These are phyloP conservation scores for Fragaria ananassa DNA, from an alignment of 306 rosid genomes.

Conservation along the genomic window DNA sequence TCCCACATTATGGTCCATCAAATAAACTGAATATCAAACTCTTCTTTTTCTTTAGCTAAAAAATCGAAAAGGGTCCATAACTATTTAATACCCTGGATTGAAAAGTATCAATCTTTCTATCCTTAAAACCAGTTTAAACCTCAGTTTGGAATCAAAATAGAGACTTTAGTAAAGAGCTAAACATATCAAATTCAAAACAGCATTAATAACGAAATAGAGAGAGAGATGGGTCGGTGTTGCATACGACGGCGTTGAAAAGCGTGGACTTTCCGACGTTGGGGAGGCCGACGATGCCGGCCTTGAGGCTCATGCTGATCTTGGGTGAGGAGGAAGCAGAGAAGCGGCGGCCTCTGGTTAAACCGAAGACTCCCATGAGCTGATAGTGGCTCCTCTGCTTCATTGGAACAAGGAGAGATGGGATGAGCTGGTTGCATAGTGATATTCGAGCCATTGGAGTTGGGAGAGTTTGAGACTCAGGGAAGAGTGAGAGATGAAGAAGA, in stretches of 20 bases:
- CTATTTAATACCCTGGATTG: not conserved
- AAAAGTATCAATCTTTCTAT: not conserved
- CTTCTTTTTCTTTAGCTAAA: not conserved
- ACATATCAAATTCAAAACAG: not conserved
- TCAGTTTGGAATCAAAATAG: not conserved
- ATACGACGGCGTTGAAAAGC: conserved; percentile 93
- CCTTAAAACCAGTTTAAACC: not conserved
- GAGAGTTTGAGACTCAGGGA: not conserved
- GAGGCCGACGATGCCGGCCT: conserved; percentile 95
- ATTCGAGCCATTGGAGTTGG: conserved; percentile 32
- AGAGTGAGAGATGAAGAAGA: not conserved
- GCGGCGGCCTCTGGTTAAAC: conserved; percentile 37
- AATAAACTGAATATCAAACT: not conserved
- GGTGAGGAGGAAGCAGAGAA: conserved; percentile 60
- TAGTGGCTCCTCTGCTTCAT: conserved; percentile 48
- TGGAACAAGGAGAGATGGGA: conserved; percentile 45
- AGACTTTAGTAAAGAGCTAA: not conserved
- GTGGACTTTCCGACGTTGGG: conserved; percentile 98
- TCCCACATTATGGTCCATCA: conserved; percentile 12
- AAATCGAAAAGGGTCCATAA: not conserved
- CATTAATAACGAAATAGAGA: conserved; percentile 3
- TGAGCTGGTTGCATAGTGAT: conserved; percentile 21
- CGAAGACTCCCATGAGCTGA: conserved; percentile 29
- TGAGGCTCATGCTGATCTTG: conserved; percentile 87
- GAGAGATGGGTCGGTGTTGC: conserved; percentile 12